phyloP scores from a whole-genome alignment of 495 filamentous ascomycete genomes.

The Podospora fimiseda region DNA sequence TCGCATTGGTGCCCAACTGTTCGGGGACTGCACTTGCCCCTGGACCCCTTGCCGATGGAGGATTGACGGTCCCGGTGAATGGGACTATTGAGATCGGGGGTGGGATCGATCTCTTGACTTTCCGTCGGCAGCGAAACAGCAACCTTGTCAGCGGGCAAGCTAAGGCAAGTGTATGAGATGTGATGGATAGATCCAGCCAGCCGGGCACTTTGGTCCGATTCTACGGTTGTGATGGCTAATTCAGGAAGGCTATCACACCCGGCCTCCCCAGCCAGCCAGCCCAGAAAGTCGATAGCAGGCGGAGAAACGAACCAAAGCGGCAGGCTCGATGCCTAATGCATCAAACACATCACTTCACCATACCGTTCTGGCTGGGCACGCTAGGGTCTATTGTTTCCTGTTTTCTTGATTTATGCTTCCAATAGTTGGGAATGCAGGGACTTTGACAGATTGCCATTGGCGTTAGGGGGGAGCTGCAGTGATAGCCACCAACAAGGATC shows the following conservation, averaged over 20 bases:
- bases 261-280: neutral
- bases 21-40: neutral
- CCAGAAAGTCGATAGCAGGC: neutral
- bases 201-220: neutral
- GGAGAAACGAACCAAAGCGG: neutral
- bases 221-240: neutral
- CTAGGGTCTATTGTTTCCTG: too few species aligned
- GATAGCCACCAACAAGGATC: neutral
- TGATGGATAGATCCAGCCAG: too few species aligned
- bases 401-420: neutral
- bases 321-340: neutral
- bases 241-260: neutral
- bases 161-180: too few species aligned
- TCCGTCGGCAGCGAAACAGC: neutral
- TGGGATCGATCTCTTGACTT: neutral
- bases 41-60: neutral
- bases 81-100: neutral
- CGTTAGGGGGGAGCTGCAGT: neutral
- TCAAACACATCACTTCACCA: too few species aligned
- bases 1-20: neutral
- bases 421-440: neutral
- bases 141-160: neutral
- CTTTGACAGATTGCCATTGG: constrained; percentile 3
- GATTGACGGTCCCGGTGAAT: neutral
- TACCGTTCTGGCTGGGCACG: too few species aligned